These are phyloP conservation scores for Laetiporus sulphureus DNA, from an alignment of 1,284 basidiomycete species.

Conservation along the genomic window DNA sequence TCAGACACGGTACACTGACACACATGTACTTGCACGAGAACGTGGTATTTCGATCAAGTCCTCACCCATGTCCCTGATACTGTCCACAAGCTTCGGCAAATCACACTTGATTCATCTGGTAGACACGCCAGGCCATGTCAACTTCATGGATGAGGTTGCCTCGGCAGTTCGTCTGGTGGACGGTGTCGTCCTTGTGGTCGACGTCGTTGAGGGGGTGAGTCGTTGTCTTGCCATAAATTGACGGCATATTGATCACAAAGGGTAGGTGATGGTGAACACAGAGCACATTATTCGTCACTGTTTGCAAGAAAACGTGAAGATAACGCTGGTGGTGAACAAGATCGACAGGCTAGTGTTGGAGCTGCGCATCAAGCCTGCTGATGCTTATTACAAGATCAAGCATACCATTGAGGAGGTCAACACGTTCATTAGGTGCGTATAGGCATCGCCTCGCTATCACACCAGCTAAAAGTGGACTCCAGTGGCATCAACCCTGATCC, in stretches of 20 bases:
- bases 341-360: constrained; percentile 96
- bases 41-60: constrained; percentile 96
- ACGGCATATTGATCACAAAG: background rate
- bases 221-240: no score
- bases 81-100: constrained; percentile 86
- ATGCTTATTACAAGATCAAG: constrained; percentile 98
- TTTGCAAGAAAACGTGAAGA: constrained; percentile 83
- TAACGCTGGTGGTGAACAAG: constrained; percentile 96
- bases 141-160: constrained; percentile 96
- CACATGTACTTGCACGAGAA: constrained; percentile 83
- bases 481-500: constrained; percentile 89
- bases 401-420: constrained; percentile 99
- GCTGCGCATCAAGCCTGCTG: constrained; percentile 89
- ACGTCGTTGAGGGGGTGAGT: constrained; percentile 89
- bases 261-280: constrained; percentile 83
- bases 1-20: constrained; percentile 91
- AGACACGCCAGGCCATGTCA: constrained; percentile 97
- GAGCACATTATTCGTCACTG: constrained; percentile 85
- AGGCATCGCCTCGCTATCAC: no score
- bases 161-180: constrained; percentile 85
- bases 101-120: constrained; percentile 91
- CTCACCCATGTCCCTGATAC: constrained; percentile 90
- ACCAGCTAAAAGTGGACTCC: constrained; percentile 7
- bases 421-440: constrained; percentile 77
- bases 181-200: constrained; percentile 90